Conservation (phyloP, 2,329 filamentous ascomycete species). For the Huntiella abstrusa region DNA sequence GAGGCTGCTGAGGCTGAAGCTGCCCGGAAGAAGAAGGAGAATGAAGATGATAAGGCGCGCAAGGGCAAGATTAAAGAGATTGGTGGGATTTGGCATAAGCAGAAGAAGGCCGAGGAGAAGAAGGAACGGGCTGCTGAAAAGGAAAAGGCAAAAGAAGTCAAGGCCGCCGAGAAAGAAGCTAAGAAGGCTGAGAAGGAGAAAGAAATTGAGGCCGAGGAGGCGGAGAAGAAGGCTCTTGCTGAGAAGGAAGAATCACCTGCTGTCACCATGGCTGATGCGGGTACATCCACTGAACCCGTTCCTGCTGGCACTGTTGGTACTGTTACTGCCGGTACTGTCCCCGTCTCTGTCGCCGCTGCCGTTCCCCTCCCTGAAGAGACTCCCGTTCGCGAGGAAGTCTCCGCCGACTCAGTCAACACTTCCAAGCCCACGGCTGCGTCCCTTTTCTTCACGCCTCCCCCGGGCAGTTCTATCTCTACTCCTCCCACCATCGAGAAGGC, state of each 20-base stretch:
- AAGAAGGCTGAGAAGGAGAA: slow-evolving; percentile 12
- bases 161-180: slow-evolving; percentile 30
- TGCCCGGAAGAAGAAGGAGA: slow-evolving; percentile 57
- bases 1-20: slow-evolving; percentile 62
- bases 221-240: neutral
- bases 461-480: neutral
- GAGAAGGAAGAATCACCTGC: no score
- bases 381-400: neutral
- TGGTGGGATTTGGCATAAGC: slow-evolving; percentile 42
- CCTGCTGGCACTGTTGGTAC: neutral
- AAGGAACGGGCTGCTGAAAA: slow-evolving; percentile 35
- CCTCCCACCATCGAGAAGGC: neutral
- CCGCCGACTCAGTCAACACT: neutral
- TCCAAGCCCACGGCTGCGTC: neutral
- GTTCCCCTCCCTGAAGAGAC: neutral
- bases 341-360: neutral
- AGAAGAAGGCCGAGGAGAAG: slow-evolving; percentile 42
- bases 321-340: neutral
- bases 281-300: no score
- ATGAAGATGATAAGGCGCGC: slow-evolving; percentile 54
- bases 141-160: slow-evolving; percentile 25
- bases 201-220: neutral
- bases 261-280: no score
- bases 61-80: slow-evolving; percentile 43
- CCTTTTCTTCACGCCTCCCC: no score